Base-by-base conservation (phyloP, 257 asterid species). In the Scutellaria baicalensis region DNA sequence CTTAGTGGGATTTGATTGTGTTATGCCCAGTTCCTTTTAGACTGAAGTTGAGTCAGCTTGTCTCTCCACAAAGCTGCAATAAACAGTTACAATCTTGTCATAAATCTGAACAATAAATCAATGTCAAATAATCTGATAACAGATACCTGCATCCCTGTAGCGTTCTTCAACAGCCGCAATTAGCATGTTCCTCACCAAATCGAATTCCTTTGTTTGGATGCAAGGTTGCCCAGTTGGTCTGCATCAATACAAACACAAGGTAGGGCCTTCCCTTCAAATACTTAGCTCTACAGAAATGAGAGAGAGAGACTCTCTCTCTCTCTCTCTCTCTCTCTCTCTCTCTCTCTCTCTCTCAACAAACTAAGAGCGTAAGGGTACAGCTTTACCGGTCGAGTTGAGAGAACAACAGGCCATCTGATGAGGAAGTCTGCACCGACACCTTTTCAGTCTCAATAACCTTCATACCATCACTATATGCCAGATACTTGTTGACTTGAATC, bases 11-110 rank as follows among this genome's bases (percentile, higher is more conserved):
- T 7, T 47, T 2, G 31, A 43, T 73, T 39, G 70, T 40, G 42
- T 69, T 78, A 92, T 68, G 87, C 75, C 98, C 95, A 89, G 79
- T 92, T 92, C 74, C 86, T 86, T 78, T 87, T 89, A 1, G 98
- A 80, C 23, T 96, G 92, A 38, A 89, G 87, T 70, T 89, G 92
- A 70, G 88, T 89, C 50, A 92, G 92, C 80, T 80, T 84, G 84
- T 92, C 98, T 83, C 98, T 84, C 95, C 92, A 93, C 50, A 68
- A 77, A 70, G 98, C 98, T 93, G 88, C 70, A 81, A 16, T 18
- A 69, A 43, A 64, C 16, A 27, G 33, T 27, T 27, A 5, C 33
- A 27, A 27, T 5, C 3, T 27, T 27, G 33, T 27, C 2, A 27
- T 27, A 27, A 27, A 27, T 8, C 36, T 9, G 13, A 6, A 51